phyloP scores from a whole-genome alignment of 768 basidiomycete genomes.

The Fibroporia radiculosa region DNA sequence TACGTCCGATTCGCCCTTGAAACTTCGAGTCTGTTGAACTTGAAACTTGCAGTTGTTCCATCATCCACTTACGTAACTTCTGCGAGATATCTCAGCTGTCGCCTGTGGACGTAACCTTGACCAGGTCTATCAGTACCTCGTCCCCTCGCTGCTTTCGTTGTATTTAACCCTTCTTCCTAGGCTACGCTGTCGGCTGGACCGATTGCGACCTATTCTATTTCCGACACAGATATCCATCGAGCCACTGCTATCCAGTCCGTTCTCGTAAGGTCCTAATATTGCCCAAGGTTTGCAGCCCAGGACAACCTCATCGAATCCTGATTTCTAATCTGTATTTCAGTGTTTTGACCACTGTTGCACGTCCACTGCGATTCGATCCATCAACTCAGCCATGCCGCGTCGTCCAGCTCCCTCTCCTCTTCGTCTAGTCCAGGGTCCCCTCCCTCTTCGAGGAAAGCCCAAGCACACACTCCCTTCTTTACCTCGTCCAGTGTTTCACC shows the following conservation, averaged over 20 bases:
- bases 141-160: constrained; percentile 9
- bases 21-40: too few relatives aligned
- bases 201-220: constrained; percentile 7
- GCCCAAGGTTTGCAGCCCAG: neutral
- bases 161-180: constrained; percentile 6
- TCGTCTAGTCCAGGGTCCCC: constrained; percentile 51
- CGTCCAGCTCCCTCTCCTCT: constrained; percentile 63
- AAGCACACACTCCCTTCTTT: constrained; percentile 63
- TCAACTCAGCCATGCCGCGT: constrained; percentile 43
- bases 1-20: too few relatives aligned
- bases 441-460: constrained; percentile 50
- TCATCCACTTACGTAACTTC: neutral
- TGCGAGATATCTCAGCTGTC: neutral
- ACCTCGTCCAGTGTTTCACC: constrained; percentile 41
- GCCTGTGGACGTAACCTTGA: neutral
- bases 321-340: neutral
- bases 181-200: constrained; percentile 17
- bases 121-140: constrained; percentile 9
- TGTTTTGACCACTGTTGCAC: too few relatives aligned
- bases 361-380: neutral
- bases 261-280: neutral
- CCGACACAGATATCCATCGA: neutral
- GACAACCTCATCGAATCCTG: neutral
- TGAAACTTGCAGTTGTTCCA: neutral
- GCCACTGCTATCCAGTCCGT: neutral